Evolutionary conservation across 2,329 filamentous ascomycete species (phyloP), one percentile per base, ranked within the genome.

Genomic region (Alternaria ventricosa): DNA sequence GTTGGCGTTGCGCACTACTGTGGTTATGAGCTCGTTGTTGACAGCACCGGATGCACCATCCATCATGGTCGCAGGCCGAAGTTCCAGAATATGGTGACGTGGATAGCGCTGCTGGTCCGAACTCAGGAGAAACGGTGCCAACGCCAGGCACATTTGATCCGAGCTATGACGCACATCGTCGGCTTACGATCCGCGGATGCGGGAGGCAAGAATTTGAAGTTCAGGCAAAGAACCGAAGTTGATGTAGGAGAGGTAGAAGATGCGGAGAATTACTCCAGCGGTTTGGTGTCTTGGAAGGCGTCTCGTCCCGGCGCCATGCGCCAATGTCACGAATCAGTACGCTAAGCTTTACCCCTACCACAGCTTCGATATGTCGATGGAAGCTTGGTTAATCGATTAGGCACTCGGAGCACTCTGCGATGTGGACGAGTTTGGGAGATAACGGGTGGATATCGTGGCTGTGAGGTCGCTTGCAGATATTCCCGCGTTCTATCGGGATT

Each of bases 71-170:
- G 51, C 36, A 41, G 36, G 49, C 49, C 49, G 49, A 53, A 20
- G 41, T 53, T 53, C 49, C 28, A 61, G 57, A 36, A 45, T 55
- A 13, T 55, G 66, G 67, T 71, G 69, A 71, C 69, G 69, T 69
- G 67, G 69, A 67, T 49, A 63, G 67, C 62, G 54, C 46, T 61
- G 59, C 50, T 60, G 60, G 63, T 54, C 66, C 63, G 57, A 63
- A 65, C 60, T 70, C 61, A 71, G 67, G 69, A 57, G 67, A 70
- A 47, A 57, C 60, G 63, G 58, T 64, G 57, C 62, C 62, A 61
- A 62, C 57, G 55, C 63, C 61, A 60, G 61, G 55, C 36, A 59
- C 46, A 30, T 49, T 62, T 36, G 61, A 58, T 60, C 36, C 57
- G 60, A 28, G 60, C 63, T 57, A 61, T 65, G 65, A 63, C 65